Conservation (phyloP, 257 asterid genomes). For the Scutellaria barbata region DNA sequence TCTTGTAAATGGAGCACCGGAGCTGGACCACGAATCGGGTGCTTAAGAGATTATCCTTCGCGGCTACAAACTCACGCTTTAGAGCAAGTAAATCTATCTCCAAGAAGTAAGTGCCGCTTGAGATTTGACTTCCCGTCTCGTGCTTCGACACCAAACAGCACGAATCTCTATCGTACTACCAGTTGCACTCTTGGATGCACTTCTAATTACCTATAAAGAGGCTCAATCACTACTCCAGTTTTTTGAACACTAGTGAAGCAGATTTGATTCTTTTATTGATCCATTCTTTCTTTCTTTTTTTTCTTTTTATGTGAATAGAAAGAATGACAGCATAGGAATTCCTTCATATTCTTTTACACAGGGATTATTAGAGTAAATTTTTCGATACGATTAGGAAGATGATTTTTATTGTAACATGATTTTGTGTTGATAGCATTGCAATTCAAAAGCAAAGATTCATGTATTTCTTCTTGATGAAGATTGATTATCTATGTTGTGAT, state of each 20-base stretch:
- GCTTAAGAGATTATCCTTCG: constrained; percentile 79
- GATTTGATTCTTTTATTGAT: constrained; percentile 41
- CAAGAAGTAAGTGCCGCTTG: constrained; percentile 53
- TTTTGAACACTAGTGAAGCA: constrained; percentile 30
- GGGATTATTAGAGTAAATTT: constrained; percentile 36
- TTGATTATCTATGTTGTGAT: not conserved
- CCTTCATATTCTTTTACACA: constrained; percentile 39
- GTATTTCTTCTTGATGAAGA: not conserved
- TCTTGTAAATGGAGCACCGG: constrained; percentile 94
- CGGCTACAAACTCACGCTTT: constrained; percentile 77
- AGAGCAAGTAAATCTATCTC: constrained; percentile 73
- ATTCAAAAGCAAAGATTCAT: constrained; percentile 30
- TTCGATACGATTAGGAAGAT: constrained; percentile 40
- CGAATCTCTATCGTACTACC: constrained; percentile 43
- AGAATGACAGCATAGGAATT: constrained; percentile 47
- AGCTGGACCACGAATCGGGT: constrained; percentile 89
- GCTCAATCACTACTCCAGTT: not conserved
- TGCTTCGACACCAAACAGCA: constrained; percentile 49
- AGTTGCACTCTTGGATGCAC: constrained; percentile 41
- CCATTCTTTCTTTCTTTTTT: constrained; percentile 47
- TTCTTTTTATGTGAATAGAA: constrained; percentile 53
- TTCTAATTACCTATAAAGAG: constrained; percentile 41
- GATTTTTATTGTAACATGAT: constrained; percentile 2
- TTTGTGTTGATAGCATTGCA: constrained; percentile 39
- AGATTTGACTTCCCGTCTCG: constrained; percentile 48